Conservation (phyloP, 768 basidiomycete genomes). For the Phanerodontia chrysosporium region DNA sequence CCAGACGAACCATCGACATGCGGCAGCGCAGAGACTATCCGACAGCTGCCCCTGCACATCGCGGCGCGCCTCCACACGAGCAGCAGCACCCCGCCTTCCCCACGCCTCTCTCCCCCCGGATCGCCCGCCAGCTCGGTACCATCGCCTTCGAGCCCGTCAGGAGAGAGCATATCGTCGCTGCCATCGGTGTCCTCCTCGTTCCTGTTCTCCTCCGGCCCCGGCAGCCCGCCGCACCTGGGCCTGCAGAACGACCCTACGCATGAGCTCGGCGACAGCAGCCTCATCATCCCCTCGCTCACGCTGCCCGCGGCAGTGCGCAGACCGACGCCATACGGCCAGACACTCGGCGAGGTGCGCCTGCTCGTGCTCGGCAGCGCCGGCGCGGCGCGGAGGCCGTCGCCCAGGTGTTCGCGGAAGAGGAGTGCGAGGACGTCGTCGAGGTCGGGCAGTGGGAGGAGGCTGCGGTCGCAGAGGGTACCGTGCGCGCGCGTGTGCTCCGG, state of each 20-base stretch:
- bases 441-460: conserved; percentile 53
- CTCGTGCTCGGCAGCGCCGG: conserved; percentile 48
- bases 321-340: conserved; percentile 67
- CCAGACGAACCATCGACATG: conserved; percentile 11
- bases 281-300: conserved; percentile 67
- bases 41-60: conserved; percentile 17
- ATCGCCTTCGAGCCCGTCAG: conserved; percentile 58
- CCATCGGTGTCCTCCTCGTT: conserved; percentile 72
- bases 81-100: conserved; percentile 7
- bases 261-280: conserved; percentile 38
- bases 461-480: conserved; percentile 17
- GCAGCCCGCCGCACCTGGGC: conserved; percentile 51
- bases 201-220: conserved; percentile 73
- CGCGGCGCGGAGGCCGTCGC: conserved; percentile 43
- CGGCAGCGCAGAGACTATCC: conserved; percentile 23
- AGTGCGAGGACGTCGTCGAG: conserved; percentile 68
- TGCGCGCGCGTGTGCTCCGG: conserved; percentile 30
- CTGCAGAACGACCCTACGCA: conserved; percentile 9
- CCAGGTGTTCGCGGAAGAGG: conserved; percentile 43
- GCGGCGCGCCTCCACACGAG: neutral
- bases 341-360: conserved; percentile 56
- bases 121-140: conserved; percentile 48
- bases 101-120: conserved; percentile 35
- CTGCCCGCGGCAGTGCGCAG: conserved; percentile 58
- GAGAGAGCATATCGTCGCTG: conserved; percentile 62